Evolutionary conservation across 192 early-diverging fungal genomes (phyloP), one percentile per base, ranked within the genome.

Genomic region (Linnemannia zychae): DNA sequence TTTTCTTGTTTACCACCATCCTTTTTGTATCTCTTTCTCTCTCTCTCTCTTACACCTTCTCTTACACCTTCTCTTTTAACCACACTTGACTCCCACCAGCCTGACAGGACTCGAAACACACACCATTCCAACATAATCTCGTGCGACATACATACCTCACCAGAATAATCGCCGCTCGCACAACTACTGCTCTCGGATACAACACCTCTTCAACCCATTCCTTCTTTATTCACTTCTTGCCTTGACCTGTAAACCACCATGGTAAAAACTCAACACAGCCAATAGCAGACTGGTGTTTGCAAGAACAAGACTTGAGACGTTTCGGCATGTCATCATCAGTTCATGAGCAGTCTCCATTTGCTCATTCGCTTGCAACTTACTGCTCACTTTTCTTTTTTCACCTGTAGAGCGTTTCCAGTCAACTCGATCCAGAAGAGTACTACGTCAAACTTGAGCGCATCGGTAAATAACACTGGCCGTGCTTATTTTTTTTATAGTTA

Each of bases 361-460:
- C 48, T 49, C 57, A 57, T 57, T 57, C 40, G 9, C 40, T 6
- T 22, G 22, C 52, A 20, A 57, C 18, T 7, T n/a, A 53, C n/a
- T 22, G 52, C 20, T 53, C 18, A 53, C 52, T 53, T 31, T 48
- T 9, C 31, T 53, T 74, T 4, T 20, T 4, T 31, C 2, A 5
- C 72, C 34, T 75, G 5, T 74, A 89, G 88, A 84, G 86, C 76
- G 81, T 72, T 15, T 77, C 82, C 71, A 82, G 66, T 31, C 86
- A 87, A 40, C 83, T 90, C 22, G 93, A 94, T 76, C 93, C 93
- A 57, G 93, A 94, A 83, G 85, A 90, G 28, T 90, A 87, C 52
- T 94, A 94, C 75, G 87, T 91, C 33, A 93, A 93, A 72, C 93
- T 93, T 72, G 93, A 94, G 68, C 87, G 90, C 38, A 93, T 94